These are phyloP conservation scores for Phialemonium atrogriseum DNA, from an alignment of 2,329 filamentous ascomycete species.

Conservation along the genomic window DNA sequence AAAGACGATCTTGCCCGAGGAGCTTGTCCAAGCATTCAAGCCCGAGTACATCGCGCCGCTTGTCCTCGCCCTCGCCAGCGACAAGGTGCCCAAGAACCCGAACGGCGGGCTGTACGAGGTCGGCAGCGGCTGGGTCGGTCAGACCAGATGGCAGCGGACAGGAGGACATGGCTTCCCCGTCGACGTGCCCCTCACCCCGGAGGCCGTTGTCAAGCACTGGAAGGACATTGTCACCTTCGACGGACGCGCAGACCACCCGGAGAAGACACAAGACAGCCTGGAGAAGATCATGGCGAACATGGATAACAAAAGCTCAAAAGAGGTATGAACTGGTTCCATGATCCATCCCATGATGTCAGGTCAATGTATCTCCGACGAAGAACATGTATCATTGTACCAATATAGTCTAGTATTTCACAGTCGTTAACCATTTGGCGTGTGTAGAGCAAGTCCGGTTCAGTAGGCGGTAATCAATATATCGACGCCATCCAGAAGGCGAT, in stretches of 20 bases:
- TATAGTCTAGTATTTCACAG: conserved; percentile 17
- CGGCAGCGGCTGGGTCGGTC: conserved; percentile 85
- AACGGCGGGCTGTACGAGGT: conserved; percentile 91
- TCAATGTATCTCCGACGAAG: too few species aligned
- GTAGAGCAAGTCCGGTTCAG: conserved; percentile 19
- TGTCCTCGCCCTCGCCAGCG: conserved; percentile 74
- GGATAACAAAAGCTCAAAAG: conserved; percentile 67
- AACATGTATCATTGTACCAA: conserved; percentile 13
- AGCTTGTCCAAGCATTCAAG: conserved; percentile 98
- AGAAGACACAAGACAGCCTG: conserved; percentile 66
- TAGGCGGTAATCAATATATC: conserved; percentile 63
- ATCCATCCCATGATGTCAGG: conserved; percentile 12
- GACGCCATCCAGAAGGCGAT: conserved; percentile 69
- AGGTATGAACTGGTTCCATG: conserved; percentile 49
- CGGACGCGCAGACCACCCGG: conserved; percentile 77
- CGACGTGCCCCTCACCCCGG: conserved; percentile 73
- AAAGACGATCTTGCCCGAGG: conserved; percentile 85
- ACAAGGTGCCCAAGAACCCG: conserved; percentile 74
- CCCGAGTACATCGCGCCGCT: conserved; percentile 95
- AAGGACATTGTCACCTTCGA: conserved; percentile 79
- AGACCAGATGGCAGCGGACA: conserved; percentile 89
- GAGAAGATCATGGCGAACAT: conserved; percentile 76
- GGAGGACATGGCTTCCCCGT: conserved; percentile 88
- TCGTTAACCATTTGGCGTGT: conserved; percentile 9
- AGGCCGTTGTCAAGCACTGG: conserved; percentile 72